These are phyloP conservation scores for Phytopythium ostracodes DNA, from an alignment of 352 stramenopile genomes.

Conservation along the genomic window DNA sequence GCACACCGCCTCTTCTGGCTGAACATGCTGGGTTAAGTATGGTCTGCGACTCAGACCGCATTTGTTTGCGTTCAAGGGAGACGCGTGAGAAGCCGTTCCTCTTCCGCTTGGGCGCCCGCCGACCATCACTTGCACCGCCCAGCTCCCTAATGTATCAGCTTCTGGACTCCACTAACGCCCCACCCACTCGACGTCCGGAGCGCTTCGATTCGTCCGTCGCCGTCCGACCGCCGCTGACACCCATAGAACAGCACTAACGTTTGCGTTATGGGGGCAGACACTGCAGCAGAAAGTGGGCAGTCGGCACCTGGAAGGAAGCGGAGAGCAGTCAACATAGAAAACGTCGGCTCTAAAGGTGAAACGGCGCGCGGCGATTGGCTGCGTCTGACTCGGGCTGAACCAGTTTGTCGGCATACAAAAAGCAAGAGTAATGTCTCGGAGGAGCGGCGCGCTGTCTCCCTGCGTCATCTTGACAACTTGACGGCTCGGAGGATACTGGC, in stretches of 20 bases:
- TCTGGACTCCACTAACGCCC: no score
- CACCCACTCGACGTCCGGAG: no score
- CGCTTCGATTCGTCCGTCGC: no score
- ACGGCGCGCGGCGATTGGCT: background rate
- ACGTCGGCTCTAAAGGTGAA: no score
- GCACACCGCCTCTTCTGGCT: background rate
- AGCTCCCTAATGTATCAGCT: background rate
- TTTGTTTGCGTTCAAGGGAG: background rate
- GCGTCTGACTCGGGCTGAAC: background rate
- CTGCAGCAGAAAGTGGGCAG: no score
- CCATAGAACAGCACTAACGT: no score
- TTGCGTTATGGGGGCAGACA: no score
- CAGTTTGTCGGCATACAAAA: background rate
- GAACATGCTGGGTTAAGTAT: background rate
- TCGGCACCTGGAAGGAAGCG: no score
- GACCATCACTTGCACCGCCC: background rate
- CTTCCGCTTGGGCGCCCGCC: background rate
- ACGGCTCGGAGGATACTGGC: background rate
- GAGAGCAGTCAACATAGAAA: no score
- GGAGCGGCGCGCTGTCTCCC: background rate
- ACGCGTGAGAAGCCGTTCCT: background rate
- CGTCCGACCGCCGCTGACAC: no score
- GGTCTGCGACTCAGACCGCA: slow-evolving; percentile 1
- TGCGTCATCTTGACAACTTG: slow-evolving; percentile 7
- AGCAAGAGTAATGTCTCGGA: background rate